These are phyloP conservation scores for Talaromyces atroroseus DNA, from an alignment of 2,329 filamentous ascomycete genomes.

Conservation along the genomic window DNA sequence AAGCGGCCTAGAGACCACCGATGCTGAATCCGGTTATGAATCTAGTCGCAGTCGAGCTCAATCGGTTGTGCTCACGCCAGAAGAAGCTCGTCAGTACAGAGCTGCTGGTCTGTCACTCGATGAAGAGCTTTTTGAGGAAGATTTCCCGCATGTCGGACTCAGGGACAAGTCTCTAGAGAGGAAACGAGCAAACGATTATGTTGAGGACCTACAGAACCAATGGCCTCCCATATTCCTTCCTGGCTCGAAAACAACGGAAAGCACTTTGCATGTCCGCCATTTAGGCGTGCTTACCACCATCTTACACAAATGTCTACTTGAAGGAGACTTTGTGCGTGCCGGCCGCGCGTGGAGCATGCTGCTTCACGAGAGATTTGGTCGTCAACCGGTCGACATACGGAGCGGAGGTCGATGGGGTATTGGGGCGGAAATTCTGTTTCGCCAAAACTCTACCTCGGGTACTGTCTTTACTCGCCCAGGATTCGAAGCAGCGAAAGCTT, in stretches of 20 bases:
- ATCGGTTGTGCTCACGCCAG: conserved; percentile 18
- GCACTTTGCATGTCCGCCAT: conserved; percentile 47
- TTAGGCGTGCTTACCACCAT: conserved; percentile 63
- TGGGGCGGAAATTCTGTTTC: conserved; percentile 76
- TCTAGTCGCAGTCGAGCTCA: conserved; percentile 2
- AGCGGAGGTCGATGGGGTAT: conserved; percentile 70
- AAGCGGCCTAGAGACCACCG: conserved; percentile 4
- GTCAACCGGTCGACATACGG: conserved; percentile 61
- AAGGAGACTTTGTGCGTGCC: conserved; percentile 66
- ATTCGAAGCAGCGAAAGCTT: conserved; percentile 56
- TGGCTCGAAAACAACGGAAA: conserved; percentile 26
- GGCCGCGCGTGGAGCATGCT: conserved; percentile 70
- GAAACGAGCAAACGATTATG: conserved; percentile 17
- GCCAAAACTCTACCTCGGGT: conserved; percentile 24
- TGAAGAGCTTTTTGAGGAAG: conserved; percentile 32
- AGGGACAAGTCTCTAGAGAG: background rate
- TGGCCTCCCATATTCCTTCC: conserved; percentile 31
- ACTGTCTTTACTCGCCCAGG: conserved; percentile 43
- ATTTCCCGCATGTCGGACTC: conserved; percentile 36
- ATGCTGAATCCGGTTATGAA: conserved; percentile 10
- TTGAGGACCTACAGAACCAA: conserved; percentile 26
- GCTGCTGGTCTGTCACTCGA: conserved; percentile 16
- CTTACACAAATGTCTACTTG: conserved; percentile 65
- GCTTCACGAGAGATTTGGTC: conserved; percentile 55
- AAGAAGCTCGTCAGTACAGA: conserved; percentile 17